Percentiles rank a stretch among this genome's conserved stretches.
phyloP scores from a whole-genome alignment of 306 rosid species.

The Prunus padus region DNA sequence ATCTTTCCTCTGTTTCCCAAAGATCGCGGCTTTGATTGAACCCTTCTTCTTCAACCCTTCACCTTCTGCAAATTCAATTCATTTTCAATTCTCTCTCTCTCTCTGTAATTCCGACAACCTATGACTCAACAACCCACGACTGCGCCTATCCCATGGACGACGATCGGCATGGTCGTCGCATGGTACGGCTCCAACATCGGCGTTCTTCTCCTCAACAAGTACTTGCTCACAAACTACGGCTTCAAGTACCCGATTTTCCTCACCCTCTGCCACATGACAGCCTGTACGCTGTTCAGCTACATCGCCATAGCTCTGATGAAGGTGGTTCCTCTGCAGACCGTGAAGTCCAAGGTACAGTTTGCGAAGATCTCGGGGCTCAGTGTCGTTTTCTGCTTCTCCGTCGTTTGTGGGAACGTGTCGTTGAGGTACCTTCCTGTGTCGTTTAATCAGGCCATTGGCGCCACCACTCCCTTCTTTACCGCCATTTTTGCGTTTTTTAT shows the following conservation, averaged over 20 bases:
- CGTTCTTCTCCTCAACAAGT: conserved; percentile 28
- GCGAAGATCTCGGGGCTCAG: conserved; percentile 25
- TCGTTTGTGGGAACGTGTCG: conserved; percentile 33
- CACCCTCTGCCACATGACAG: conserved; percentile 30
- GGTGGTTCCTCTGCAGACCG: conserved; percentile 18
- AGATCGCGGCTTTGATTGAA: not conserved
- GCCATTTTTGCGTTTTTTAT: conserved; percentile 25
- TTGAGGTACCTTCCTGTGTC: conserved; percentile 28
- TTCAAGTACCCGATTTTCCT: conserved; percentile 31
- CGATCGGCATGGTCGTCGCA: conserved; percentile 20
- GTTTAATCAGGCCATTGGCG: conserved; percentile 29
- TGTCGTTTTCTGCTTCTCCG: conserved; percentile 31
- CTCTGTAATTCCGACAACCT: not conserved
- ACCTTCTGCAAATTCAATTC: not conserved
- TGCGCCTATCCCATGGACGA: not conserved
- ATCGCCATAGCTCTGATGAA: conserved; percentile 20
- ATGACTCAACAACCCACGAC: not conserved
- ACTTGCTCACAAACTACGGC: conserved; percentile 31
- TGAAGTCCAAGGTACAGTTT: conserved; percentile 23
- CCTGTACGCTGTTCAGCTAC: conserved; percentile 24
- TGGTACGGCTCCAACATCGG: conserved; percentile 39
- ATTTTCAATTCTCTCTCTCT: not conserved
- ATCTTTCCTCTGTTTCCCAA: not conserved
- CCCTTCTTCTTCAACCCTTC: not conserved
- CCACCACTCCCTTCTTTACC: conserved; percentile 33